Conservation (phyloP, 2,329 filamentous ascomycete species). For the Hypoxylon sp. region DNA sequence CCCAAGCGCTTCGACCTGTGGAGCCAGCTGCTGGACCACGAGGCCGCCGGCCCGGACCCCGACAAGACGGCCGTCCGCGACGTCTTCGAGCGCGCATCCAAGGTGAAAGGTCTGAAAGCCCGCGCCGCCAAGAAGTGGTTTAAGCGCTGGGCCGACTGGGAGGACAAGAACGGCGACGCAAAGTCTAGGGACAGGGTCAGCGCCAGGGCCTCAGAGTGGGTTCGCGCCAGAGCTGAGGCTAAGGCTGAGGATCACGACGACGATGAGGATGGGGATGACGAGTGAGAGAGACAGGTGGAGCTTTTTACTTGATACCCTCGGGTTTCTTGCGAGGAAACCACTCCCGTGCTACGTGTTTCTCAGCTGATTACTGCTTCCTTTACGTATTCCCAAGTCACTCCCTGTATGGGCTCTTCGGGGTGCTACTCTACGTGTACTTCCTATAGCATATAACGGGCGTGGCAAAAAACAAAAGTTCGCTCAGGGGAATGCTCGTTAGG, state of each 20-base stretch:
- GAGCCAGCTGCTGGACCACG: constrained; percentile 90
- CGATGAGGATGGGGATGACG: constrained; percentile 45
- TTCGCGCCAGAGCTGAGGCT: constrained; percentile 57
- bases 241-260: constrained; percentile 46
- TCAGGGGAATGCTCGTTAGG: no score
- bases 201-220: constrained; percentile 75
- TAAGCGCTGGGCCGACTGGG: constrained; percentile 89
- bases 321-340: not conserved
- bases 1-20: constrained; percentile 92
- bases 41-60: constrained; percentile 65
- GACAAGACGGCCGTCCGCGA: constrained; percentile 68
- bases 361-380: not conserved
- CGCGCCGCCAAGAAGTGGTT: constrained; percentile 88
- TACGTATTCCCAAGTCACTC: not conserved
- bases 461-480: not conserved
- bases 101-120: constrained; percentile 76
- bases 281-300: constrained; percentile 3
- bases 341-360: not conserved
- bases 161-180: constrained; percentile 74
- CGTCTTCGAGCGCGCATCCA: constrained; percentile 82
- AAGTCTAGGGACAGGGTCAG: constrained; percentile 76
- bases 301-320: not conserved
- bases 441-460: not conserved
- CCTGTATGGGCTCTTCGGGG: no score
- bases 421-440: no score